These are phyloP conservation scores for Fistulifera pelliculosa DNA, from an alignment of 108 stramenopile species.

Conservation along the genomic window DNA sequence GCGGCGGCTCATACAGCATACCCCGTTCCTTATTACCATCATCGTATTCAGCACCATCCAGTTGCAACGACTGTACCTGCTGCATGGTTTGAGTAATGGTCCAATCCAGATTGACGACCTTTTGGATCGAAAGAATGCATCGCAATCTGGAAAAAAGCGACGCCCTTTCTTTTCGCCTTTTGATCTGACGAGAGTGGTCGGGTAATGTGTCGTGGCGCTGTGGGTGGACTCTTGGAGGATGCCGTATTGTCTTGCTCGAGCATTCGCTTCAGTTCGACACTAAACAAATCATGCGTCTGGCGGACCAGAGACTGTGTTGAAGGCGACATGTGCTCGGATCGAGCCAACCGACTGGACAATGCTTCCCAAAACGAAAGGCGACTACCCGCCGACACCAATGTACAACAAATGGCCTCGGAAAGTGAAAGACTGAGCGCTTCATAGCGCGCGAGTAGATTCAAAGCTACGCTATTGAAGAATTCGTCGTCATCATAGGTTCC, in stretches of 20 bases:
- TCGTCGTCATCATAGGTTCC: conserved; percentile 11
- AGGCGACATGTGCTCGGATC: conserved; percentile 8
- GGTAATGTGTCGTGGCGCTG: not conserved
- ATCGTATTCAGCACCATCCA: conserved; percentile 4
- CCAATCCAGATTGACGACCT: conserved; percentile 10
- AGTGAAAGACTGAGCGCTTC: not conserved
- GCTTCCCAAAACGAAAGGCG: conserved; percentile 6
- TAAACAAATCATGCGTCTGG: not conserved
- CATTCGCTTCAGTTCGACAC: conserved; percentile 2
- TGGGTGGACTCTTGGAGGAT: not conserved
- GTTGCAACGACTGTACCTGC: conserved; percentile 3
- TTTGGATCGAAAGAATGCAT: conserved; percentile 2
- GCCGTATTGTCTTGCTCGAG: conserved; percentile 1
- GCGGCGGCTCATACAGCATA: too few relatives aligned
- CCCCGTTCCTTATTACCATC: too few relatives aligned
- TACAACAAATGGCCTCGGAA: conserved; percentile 2
- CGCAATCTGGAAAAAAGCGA: conserved; percentile 1
- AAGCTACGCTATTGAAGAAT: conserved; percentile 7
- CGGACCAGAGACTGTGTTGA: conserved; percentile 6
- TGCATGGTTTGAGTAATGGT: conserved; percentile 6
- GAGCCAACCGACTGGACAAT: not conserved
- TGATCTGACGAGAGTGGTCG: not conserved
- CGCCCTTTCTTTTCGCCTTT: not conserved
- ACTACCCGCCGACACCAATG: not conserved
- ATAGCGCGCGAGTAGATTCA: conserved; percentile 7